These are phyloP conservation scores for Kuraishia borneana DNA, from an alignment of 805 yeast species.

Conservation along the genomic window DNA sequence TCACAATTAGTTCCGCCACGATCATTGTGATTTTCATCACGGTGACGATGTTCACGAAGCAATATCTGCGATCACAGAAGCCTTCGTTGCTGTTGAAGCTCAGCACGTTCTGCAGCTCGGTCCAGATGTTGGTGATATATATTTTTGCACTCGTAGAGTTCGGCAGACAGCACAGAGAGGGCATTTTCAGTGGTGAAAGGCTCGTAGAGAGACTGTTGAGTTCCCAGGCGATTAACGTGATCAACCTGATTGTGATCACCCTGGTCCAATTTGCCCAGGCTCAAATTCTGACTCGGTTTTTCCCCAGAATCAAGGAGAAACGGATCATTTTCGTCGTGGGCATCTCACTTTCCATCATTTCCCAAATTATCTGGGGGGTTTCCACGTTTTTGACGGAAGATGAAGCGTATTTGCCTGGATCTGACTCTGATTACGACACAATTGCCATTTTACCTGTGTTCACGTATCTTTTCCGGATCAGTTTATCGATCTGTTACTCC, in stretches of 20 bases:
- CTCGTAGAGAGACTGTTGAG: slow-evolving; percentile 32
- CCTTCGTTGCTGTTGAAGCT: slow-evolving; percentile 41
- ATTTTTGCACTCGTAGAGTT: slow-evolving; percentile 34
- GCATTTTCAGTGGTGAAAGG: slow-evolving; percentile 29
- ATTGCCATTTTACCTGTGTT: slow-evolving; percentile 61
- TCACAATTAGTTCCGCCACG: slow-evolving; percentile 52
- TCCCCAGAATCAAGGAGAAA: slow-evolving; percentile 58
- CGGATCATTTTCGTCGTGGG: slow-evolving; percentile 53
- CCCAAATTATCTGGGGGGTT: slow-evolving; percentile 64
- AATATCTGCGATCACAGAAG: slow-evolving; percentile 34
- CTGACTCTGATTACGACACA: slow-evolving; percentile 25
- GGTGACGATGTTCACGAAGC: slow-evolving; percentile 51
- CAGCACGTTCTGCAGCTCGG: slow-evolving; percentile 41
- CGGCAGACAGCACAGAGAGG: slow-evolving; percentile 32
- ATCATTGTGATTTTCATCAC: slow-evolving; percentile 56
- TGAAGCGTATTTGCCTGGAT: slow-evolving; percentile 4
- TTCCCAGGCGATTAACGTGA: slow-evolving; percentile 34
- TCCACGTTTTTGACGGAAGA: slow-evolving; percentile 32
- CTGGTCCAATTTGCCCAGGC: slow-evolving; percentile 59
- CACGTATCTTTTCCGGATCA: slow-evolving; percentile 61
- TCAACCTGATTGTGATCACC: slow-evolving; percentile 48
- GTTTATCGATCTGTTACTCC: slow-evolving; percentile 58
- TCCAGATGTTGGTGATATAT: slow-evolving; percentile 41
- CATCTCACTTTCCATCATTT: slow-evolving; percentile 32
- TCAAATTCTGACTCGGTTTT: slow-evolving; percentile 57